Evolutionary conservation across 177 flowering plant genomes (phyloP).

Genomic region (Tripterygium wilfordii): DNA sequence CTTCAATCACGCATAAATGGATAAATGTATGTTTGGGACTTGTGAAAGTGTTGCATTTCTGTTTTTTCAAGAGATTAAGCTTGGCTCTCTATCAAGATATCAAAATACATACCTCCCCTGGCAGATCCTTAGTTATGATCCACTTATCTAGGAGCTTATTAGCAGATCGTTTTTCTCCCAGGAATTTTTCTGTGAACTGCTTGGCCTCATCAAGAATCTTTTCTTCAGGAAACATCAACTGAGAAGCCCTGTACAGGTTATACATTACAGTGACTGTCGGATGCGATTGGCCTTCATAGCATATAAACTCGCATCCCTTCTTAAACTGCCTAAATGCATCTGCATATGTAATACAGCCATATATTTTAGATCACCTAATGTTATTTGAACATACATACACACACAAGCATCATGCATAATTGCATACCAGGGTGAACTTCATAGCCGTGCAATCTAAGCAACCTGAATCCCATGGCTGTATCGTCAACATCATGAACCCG

Average conservation of each 20-base stretch:
- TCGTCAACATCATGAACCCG: slow-evolving; percentile 72
- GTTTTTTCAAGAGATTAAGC: too few relatives aligned
- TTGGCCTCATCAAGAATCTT: slow-evolving; percentile 57
- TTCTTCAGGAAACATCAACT: slow-evolving; percentile 62
- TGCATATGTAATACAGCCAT: slow-evolving; percentile 9
- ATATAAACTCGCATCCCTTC: slow-evolving; percentile 62
- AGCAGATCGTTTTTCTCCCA: slow-evolving; percentile 49
- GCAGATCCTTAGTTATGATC: slow-evolving; percentile 68
- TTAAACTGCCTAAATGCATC: slow-evolving; percentile 67
- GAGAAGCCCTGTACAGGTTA: slow-evolving; percentile 72
- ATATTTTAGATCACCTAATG: neutral
- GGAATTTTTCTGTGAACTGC: slow-evolving; percentile 40
- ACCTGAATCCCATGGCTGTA: slow-evolving; percentile 87
- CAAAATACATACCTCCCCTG: slow-evolving; percentile 76
- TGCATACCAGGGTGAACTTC: slow-evolving; percentile 49
- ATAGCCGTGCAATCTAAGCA: slow-evolving; percentile 72
- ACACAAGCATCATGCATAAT: neutral
- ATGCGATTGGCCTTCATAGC: slow-evolving; percentile 70
- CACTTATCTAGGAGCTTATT: slow-evolving; percentile 59
- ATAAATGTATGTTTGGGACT: neutral
- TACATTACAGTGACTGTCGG: slow-evolving; percentile 79
- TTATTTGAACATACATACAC: neutral
- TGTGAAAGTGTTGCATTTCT: too few relatives aligned
- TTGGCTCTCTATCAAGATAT: too few relatives aligned
- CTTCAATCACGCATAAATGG: slow-evolving; percentile 15